These are phyloP conservation scores for Amaranthus cruentus DNA, from an alignment of 148 eudicot genomes.

Conservation along the genomic window DNA sequence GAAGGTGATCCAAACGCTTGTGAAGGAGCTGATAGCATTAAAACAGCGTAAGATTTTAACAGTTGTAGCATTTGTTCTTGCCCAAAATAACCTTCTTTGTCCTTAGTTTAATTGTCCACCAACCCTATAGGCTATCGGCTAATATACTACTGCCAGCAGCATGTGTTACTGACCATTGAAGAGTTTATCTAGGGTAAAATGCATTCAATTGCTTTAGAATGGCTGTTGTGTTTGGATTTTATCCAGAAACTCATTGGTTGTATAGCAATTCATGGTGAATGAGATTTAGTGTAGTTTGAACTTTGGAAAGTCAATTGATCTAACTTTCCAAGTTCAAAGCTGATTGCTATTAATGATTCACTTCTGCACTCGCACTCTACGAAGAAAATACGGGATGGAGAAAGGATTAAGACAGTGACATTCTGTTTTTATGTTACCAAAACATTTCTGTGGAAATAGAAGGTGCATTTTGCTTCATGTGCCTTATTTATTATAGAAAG, in stretches of 20 bases:
- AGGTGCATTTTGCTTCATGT: neutral
- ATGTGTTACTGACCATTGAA: neutral
- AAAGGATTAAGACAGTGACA: neutral
- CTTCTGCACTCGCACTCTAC: neutral
- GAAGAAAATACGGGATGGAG: neutral
- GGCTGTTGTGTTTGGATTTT: neutral
- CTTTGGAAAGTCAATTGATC: neutral
- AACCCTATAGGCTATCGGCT: neutral
- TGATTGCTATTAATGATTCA: neutral
- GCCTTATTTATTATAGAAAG: neutral
- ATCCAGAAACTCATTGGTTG: neutral
- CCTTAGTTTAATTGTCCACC: constrained; percentile 1
- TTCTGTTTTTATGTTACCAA: neutral
- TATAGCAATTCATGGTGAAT: neutral
- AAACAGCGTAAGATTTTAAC: constrained; percentile 76
- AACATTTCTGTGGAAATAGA: neutral
- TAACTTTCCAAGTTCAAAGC: neutral
- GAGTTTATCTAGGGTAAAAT: neutral
- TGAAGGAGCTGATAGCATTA: constrained; percentile 90
- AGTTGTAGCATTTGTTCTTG: neutral
- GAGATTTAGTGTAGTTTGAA: neutral
- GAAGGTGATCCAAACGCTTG: constrained; percentile 91
- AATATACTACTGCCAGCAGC: neutral
- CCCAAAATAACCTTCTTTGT: neutral
- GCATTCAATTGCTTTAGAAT: neutral